Evolutionary conservation across 2,329 filamentous ascomycete genomes (phyloP).

Genomic region (Aspergillus sp.): DNA sequence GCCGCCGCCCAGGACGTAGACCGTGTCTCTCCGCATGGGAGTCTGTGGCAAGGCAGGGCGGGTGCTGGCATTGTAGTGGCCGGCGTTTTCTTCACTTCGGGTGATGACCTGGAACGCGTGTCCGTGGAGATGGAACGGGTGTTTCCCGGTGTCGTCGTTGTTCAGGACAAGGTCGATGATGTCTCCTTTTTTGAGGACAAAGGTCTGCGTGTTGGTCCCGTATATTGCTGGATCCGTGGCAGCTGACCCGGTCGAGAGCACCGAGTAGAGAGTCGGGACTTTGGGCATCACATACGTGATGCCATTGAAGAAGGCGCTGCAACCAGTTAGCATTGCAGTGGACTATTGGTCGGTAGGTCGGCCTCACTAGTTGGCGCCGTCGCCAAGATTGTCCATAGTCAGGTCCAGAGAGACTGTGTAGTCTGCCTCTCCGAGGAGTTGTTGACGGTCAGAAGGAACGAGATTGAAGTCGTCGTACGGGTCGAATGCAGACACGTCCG

Average conservation of each 20-base stretch:
- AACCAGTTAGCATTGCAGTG: not conserved
- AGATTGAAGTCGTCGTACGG: constrained; percentile 73
- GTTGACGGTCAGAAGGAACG: constrained; percentile 65
- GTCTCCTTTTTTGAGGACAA: constrained; percentile 37
- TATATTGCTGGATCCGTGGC: constrained; percentile 62
- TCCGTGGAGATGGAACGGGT: constrained; percentile 54
- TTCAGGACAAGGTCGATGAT: constrained; percentile 46
- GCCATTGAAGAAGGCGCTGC: constrained; percentile 24
- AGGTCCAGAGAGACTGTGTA: constrained; percentile 67
- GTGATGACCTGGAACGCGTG: constrained; percentile 68
- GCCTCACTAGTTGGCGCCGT: constrained; percentile 35
- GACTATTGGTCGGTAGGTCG: not conserved
- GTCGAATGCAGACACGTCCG: constrained; percentile 47
- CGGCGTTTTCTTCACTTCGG: constrained; percentile 56
- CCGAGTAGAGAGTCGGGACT: constrained; percentile 30
- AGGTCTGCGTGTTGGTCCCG: constrained; percentile 61
- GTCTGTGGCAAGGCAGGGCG: constrained; percentile 44
- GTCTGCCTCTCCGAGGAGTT: constrained; percentile 61
- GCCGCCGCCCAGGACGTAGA: constrained; percentile 64
- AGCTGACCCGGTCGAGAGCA: constrained; percentile 28
- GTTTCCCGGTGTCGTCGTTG: constrained; percentile 42
- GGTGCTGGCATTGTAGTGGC: constrained; percentile 51
- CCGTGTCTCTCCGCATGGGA: constrained; percentile 68
- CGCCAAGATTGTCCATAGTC: constrained; percentile 53
- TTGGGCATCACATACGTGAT: constrained; percentile 29